These are phyloP conservation scores for Hanseniaspora occidentalis DNA, from an alignment of 805 yeast species.

Conservation along the genomic window DNA sequence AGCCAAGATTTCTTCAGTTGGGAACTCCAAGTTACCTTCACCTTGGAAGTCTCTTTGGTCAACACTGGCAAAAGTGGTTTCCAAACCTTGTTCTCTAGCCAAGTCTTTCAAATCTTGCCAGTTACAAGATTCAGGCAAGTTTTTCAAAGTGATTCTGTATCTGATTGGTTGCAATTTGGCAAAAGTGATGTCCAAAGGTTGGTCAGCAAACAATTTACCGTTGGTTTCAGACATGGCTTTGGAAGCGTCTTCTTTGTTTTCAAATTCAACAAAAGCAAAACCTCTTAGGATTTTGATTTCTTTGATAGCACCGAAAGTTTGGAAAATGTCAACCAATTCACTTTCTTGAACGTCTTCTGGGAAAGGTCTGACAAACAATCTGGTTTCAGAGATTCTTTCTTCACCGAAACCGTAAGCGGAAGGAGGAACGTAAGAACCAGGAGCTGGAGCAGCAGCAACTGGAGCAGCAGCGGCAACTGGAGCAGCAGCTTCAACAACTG, in stretches of 20 bases:
- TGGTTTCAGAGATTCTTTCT: slow-evolving; percentile 30
- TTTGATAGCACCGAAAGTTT: slow-evolving; percentile 51
- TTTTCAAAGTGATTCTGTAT: slow-evolving; percentile 55
- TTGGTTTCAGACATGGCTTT: slow-evolving; percentile 66
- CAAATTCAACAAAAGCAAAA: slow-evolving; percentile 81
- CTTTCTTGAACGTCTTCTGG: slow-evolving; percentile 41
- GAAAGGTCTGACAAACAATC: slow-evolving; percentile 52
- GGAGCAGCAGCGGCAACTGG: background rate
- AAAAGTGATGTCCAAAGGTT: slow-evolving; percentile 32
- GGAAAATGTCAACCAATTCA: slow-evolving; percentile 57
- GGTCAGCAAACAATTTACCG: slow-evolving; percentile 53
- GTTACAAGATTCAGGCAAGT: slow-evolving; percentile 63
- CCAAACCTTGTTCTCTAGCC: slow-evolving; percentile 61
- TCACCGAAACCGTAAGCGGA: slow-evolving; percentile 8
- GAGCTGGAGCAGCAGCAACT: background rate
- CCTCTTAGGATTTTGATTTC: slow-evolving; percentile 69
- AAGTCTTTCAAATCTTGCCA: slow-evolving; percentile 90
- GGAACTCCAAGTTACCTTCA: slow-evolving; percentile 35
- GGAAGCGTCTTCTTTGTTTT: slow-evolving; percentile 55
- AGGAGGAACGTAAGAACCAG: background rate
- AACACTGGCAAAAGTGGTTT: slow-evolving; percentile 47
- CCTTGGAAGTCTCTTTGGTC: slow-evolving; percentile 34
- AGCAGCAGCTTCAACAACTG: background rate
- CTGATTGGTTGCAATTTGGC: slow-evolving; percentile 49
- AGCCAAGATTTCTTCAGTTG: slow-evolving; percentile 60